Evolutionary conservation across 163 green algal genomes (phyloP), one percentile per base, ranked within the genome.

Genomic region (Scenedesmus sp.): DNA sequence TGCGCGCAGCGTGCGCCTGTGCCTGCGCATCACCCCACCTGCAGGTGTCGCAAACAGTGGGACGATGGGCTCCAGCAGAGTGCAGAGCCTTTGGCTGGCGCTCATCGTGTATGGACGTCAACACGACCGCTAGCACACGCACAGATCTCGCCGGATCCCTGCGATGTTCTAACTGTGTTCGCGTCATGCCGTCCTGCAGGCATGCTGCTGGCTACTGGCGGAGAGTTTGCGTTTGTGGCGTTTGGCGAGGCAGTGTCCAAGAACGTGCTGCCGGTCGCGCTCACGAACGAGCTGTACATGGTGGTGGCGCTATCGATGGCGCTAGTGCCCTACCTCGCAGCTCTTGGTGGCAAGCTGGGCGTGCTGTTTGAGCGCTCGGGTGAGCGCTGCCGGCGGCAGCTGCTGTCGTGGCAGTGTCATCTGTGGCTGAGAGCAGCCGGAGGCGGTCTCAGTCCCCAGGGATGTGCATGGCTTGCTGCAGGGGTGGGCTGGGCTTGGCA

Each of bases 171-270:
- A n/a, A 16, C 79, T 85, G 79, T 6, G 5, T 3, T 65, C n/a
- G 46, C 37, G 24, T 26, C 13, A 80, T 15, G 0, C 26, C 30
- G 16, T 40, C 46, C 49, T 61, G 43, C 93, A 70, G 94, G 94
- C 30, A 84, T 96, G 87, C 87, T 96, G 76, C 92, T 96, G 78
- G 92, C 96, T 35, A 95, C 98, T 24, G 98, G 98, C 26, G 98
- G 98, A 30, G 98, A 99, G 95, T 99, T 99, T 96, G 98, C 98
- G 10, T 99, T 99, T 93, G 98, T 99, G 22, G 96, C 98, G 33
- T 99, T 99, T 92, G 97, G 97, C 4, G 98, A 99, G 93, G 96
- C 98, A 5, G 96, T 99, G 51, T 70, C 87, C 18, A 91, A 95
- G 18, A 95, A 94, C 70, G 96, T 99, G 83, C 94, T 99, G 90